Conservation (phyloP, 2,329 filamentous ascomycete species). For the Biscogniauxia sp. region DNA sequence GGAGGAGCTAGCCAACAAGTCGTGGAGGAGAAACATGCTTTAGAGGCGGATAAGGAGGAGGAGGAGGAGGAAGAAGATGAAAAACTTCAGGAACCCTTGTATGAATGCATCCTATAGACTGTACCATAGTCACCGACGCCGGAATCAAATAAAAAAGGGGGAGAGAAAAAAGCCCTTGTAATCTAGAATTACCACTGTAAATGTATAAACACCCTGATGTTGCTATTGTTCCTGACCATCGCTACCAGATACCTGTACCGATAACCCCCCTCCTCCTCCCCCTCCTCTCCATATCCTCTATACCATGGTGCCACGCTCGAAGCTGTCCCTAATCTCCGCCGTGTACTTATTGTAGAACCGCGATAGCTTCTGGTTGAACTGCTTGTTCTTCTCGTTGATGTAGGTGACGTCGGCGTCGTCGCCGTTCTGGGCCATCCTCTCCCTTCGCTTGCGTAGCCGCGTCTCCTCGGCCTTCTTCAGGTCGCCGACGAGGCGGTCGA, state of each 20-base stretch:
- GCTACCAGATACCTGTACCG: not conserved
- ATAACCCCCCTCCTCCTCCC: no score
- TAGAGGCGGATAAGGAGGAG: conserved; percentile 35
- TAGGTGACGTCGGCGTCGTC: conserved; percentile 93
- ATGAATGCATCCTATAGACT: conserved; percentile 25
- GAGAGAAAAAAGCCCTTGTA: conserved; percentile 8
- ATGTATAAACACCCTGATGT: not conserved
- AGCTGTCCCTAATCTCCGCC: conserved; percentile 92
- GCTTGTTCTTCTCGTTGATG: conserved; percentile 99
- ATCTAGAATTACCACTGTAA: conserved; percentile 5
- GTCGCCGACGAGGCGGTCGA: conserved; percentile 85
- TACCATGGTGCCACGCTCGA: conserved; percentile 96
- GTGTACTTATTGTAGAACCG: conserved; percentile 99
- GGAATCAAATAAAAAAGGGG: not conserved
- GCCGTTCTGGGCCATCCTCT: conserved; percentile 72
- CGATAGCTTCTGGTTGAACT: conserved; percentile 96
- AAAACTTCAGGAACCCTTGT: conserved; percentile 6
- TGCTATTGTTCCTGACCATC: not conserved
- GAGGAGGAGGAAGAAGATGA: not conserved
- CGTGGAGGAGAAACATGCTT: conserved; percentile 89
- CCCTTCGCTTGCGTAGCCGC: conserved; percentile 79
- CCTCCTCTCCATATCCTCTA: conserved; percentile 40
- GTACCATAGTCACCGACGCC: conserved; percentile 23
- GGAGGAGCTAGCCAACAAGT: conserved; percentile 74
- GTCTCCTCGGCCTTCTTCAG: conserved; percentile 85